phyloP scores from a whole-genome alignment of 208 protist species.

The Crithidia expoeki region DNA sequence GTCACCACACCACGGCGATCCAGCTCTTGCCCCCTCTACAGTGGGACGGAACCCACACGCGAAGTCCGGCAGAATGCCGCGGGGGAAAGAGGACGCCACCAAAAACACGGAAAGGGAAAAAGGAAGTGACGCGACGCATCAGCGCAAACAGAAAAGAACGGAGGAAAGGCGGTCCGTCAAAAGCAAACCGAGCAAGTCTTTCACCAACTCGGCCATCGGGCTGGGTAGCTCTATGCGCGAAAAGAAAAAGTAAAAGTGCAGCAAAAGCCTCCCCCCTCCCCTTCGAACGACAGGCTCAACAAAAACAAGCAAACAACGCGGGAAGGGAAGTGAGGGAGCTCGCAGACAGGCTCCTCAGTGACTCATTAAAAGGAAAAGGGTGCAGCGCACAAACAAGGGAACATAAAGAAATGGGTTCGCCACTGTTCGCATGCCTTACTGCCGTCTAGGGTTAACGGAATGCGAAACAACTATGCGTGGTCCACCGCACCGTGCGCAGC shows the following conservation, averaged over 20 bases:
- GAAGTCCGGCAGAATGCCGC: not conserved
- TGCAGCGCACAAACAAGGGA: not conserved
- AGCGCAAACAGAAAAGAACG: conserved; percentile 10
- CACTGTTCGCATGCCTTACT: not conserved
- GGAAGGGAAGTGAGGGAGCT: not conserved
- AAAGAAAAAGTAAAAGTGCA: no score
- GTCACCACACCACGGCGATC: not conserved
- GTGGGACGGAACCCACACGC: not conserved
- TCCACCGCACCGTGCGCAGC: not conserved
- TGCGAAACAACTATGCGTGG: conserved; percentile 15
- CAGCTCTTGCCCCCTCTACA: not conserved
- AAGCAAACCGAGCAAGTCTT: not conserved
- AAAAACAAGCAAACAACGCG: no score
- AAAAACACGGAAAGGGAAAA: conserved; percentile 12
- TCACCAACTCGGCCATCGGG: not conserved
- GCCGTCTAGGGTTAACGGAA: not conserved
- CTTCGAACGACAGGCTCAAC: no score
- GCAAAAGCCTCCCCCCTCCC: no score
- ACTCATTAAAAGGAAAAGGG: not conserved
- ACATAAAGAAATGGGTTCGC: not conserved
- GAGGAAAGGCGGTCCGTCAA: not conserved
- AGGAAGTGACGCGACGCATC: not conserved
- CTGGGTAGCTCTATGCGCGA: no score
- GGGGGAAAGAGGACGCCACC: not conserved
- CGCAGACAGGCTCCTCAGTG: not conserved